Evolutionary conservation across 2,329 filamentous ascomycete genomes (phyloP).

Genomic region (Acephala macrosclerotiorum): DNA sequence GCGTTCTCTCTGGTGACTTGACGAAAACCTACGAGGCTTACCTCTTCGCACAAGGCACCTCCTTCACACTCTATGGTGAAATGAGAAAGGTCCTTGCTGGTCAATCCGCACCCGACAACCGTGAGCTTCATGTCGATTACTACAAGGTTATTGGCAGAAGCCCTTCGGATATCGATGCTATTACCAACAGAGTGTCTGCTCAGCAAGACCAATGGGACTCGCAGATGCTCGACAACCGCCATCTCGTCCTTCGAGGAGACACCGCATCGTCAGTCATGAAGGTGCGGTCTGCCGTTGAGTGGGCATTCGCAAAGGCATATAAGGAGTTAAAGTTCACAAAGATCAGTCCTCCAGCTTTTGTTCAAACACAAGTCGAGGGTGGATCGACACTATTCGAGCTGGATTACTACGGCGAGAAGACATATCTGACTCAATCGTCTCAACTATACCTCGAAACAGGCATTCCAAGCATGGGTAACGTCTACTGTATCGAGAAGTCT

Average conservation of each 20-base stretch:
- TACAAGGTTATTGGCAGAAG: conserved; percentile 73
- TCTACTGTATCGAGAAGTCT: conserved; percentile 98
- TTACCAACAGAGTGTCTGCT: conserved; percentile 74
- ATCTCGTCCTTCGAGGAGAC: conserved; percentile 75
- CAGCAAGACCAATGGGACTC: conserved; percentile 66
- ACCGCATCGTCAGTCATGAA: conserved; percentile 73
- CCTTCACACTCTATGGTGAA: conserved; percentile 72
- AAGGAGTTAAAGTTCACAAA: conserved; percentile 70
- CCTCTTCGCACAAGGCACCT: conserved; percentile 74
- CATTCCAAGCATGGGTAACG: conserved; percentile 87
- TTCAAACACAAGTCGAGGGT: conserved; percentile 84
- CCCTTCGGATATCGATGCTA: conserved; percentile 76
- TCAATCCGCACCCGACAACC: conserved; percentile 72
- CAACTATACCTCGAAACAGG: conserved; percentile 98
- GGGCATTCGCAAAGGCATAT: conserved; percentile 72
- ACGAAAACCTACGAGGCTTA: conserved; percentile 78
- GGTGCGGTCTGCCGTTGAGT: conserved; percentile 72
- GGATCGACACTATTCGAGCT: conserved; percentile 68
- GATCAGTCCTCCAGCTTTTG: conserved; percentile 77
- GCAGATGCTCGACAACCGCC: conserved; percentile 66
- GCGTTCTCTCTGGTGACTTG: conserved; percentile 79
- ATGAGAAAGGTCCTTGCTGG: conserved; percentile 72
- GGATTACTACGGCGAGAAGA: conserved; percentile 77
- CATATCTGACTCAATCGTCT: conserved; percentile 95
- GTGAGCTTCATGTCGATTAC: conserved; percentile 77